These are phyloP conservation scores for Zasmidium citrigriseum DNA, from an alignment of 2,329 filamentous ascomycete species.

Conservation along the genomic window DNA sequence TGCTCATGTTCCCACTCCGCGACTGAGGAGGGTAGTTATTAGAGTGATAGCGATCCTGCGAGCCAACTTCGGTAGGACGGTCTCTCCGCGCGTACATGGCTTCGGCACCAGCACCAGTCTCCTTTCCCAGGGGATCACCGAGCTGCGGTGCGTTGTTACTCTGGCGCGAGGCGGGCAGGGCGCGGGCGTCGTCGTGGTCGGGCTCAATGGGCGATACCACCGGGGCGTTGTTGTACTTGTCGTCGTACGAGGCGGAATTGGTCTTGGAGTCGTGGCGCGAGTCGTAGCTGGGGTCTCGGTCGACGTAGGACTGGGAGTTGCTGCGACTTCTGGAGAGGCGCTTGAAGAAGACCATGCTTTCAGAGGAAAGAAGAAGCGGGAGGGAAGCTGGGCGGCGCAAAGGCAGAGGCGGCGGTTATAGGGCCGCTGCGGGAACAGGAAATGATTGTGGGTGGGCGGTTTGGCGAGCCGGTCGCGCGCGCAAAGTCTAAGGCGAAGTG, in stretches of 20 bases:
- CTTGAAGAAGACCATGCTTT: slow-evolving; percentile 50
- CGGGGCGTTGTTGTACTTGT: slow-evolving; percentile 38
- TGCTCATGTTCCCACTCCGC: slow-evolving; percentile 12
- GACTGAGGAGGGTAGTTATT: slow-evolving; percentile 7
- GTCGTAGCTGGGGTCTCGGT: slow-evolving; percentile 37
- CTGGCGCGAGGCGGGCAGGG: slow-evolving; percentile 33
- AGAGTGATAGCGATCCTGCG: slow-evolving; percentile 16
- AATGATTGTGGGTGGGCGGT: background rate
- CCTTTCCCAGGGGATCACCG: slow-evolving; percentile 24
- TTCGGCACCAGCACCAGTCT: slow-evolving; percentile 28
- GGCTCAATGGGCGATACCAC: slow-evolving; percentile 16
- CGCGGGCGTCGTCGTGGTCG: slow-evolving; percentile 35
- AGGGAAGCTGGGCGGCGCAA: background rate
- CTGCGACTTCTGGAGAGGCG: slow-evolving; percentile 47
- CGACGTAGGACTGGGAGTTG: slow-evolving; percentile 53
- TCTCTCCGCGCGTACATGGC: slow-evolving; percentile 49
- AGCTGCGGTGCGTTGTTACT: slow-evolving; percentile 29
- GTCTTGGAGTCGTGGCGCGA: slow-evolving; percentile 43
- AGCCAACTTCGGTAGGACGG: slow-evolving; percentile 41
- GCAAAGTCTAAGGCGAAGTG: background rate
- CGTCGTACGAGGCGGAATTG: slow-evolving; percentile 49
- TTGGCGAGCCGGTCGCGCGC: background rate
- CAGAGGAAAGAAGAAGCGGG: slow-evolving; percentile 2
- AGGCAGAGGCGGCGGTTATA: slow-evolving; percentile 1
- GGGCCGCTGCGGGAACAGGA: background rate